These are phyloP conservation scores for Phaffia rhodozyma DNA, from an alignment of 1,284 basidiomycete species.

Conservation along the genomic window DNA sequence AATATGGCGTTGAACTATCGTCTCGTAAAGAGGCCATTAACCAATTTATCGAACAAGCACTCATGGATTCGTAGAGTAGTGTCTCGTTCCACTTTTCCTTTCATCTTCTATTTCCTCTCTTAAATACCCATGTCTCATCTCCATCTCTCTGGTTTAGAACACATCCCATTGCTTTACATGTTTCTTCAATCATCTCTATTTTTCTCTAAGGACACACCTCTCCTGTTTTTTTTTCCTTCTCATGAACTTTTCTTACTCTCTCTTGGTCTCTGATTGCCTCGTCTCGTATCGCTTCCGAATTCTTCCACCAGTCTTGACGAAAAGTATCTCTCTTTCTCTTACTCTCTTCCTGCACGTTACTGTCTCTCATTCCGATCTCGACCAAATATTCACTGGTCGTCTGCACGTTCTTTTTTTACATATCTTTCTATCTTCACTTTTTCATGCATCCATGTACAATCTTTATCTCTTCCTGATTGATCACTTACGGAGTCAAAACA, in stretches of 20 bases:
- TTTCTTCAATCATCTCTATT: neutral
- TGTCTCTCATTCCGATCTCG: too few species aligned
- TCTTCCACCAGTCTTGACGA: too few species aligned
- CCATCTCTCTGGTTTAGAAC: neutral
- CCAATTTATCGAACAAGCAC: conserved; percentile 30
- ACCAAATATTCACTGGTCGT: too few species aligned
- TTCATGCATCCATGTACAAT: too few species aligned
- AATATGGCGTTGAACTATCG: conserved; percentile 45
- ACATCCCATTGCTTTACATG: conserved; percentile 1
- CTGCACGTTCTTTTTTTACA: too few species aligned
- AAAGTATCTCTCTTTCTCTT: too few species aligned
- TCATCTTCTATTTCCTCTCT: conserved; percentile 4
- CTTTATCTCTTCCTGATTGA: too few species aligned
- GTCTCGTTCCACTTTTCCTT: conserved; percentile 35
- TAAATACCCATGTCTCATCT: neutral
- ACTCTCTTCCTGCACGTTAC: too few species aligned
- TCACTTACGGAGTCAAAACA: too few species aligned
- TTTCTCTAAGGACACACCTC: neutral
- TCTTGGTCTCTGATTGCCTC: neutral
- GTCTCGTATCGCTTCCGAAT: too few species aligned
- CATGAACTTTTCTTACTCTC: neutral
- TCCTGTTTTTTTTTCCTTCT: neutral
- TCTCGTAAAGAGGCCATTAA: conserved; percentile 37
- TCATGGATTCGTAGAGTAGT: conserved; percentile 39
- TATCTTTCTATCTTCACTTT: too few species aligned